Evolutionary conservation across 306 rosid species (phyloP), one percentile per base, ranked within the genome.

Genomic region (Cucumis cinereus): DNA sequence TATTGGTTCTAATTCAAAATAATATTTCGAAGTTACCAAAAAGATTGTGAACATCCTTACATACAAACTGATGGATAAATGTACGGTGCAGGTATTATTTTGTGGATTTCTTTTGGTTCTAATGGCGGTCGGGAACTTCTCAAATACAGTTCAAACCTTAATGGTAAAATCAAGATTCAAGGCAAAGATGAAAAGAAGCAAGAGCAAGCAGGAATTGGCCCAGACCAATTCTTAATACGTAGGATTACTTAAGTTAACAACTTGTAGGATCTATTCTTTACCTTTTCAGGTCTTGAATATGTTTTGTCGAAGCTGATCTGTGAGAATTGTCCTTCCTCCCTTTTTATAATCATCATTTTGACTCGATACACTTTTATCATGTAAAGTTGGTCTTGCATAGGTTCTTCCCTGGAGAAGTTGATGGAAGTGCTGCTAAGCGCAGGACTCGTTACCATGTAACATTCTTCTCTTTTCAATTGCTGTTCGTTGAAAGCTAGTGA

Each of bases 71-170:
- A 64, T 61, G 16, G 73, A 78, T 81, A 77, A 74, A 35, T 77
- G 81, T 47, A 33, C 67, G 35, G 64, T 73, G 82, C 97, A 95
- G 99, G 99, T 95, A n/a, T 77, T 85, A 76, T 84, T 92, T 84
- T 92, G 96, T 19, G 99, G 99, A 33, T 22, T 87, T 71, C 89
- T 95, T 69, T 81, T 95, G 82, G 89, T 95, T 56, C 41, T 88
- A 17, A 95, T 95, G 99, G 99, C 99, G 57, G 83, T 90, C 50
- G 99, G 96, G 82, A 95, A 95, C 89, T 95, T 95, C 73, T 76
- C 79, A 87, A 85, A 92, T 82, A 95, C 99, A 15, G 98, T 95
- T 67, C 87, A 92, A 82, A 95, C 93, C 16, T 90, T 95, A 76
- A 74, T 90, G 92, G 88, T 22, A 22, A 95, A 95, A 73, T 92